These are phyloP conservation scores for Colletotrichum sp. DNA, from an alignment of 2,329 filamentous ascomycete genomes.

Conservation along the genomic window DNA sequence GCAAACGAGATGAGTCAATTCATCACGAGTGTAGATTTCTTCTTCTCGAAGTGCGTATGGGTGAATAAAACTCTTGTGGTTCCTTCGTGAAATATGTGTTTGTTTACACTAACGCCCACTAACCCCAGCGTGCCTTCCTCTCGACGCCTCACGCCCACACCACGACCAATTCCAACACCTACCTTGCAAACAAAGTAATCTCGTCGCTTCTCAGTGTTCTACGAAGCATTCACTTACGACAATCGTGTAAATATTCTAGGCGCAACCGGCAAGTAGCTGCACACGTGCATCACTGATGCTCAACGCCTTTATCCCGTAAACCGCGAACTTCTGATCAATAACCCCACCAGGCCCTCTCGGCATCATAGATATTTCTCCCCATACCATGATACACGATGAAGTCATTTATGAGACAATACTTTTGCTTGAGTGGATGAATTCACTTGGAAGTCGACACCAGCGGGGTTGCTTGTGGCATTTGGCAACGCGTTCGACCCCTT, in stretches of 20 bases:
- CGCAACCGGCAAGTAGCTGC: constrained; percentile 20
- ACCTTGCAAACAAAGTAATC: rapidly evolving
- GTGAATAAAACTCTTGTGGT: not conserved
- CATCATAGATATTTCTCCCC: constrained; percentile 16
- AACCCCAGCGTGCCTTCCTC: not conserved
- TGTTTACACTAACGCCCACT: not conserved
- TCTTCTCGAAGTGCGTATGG: rapidly evolving
- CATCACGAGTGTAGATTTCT: not conserved
- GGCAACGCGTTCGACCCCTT: constrained; percentile 23
- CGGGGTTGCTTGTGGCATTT: constrained; percentile 31
- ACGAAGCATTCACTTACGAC: constrained; percentile 9
- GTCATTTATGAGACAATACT: constrained; percentile 37
- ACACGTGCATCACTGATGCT: constrained; percentile 22
- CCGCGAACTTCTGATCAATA: constrained; percentile 22
- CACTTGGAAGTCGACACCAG: constrained; percentile 31
- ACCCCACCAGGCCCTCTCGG: constrained; percentile 22
- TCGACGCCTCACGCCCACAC: not conserved
- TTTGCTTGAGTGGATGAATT: constrained; percentile 30
- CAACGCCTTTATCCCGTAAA: constrained; percentile 11
- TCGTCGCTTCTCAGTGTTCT: not conserved
- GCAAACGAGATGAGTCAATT: not conserved
- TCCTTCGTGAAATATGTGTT: not conserved
- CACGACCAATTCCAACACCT: not conserved
- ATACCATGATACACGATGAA: constrained; percentile 21
- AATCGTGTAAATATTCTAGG: constrained; percentile 22